phyloP scores from a whole-genome alignment of 1,139 yeast species.

The Scheffersomyces illinoinensis region DNA sequence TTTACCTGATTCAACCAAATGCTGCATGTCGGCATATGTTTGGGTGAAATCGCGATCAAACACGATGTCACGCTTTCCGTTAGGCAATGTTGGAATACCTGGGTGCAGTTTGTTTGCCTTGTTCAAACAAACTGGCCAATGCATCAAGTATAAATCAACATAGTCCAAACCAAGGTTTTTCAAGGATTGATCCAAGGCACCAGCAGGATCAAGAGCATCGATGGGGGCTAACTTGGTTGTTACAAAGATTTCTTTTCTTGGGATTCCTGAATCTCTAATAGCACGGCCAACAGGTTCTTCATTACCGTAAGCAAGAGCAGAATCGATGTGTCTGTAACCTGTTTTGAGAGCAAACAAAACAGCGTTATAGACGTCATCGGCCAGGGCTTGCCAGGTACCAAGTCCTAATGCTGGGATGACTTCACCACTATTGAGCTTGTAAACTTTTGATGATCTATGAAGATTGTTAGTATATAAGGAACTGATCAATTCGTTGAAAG shows the following conservation, averaged over 20 bases:
- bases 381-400: constrained; percentile 79
- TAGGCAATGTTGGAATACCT: constrained; percentile 43
- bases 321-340: constrained; percentile 80
- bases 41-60: constrained; percentile 16
- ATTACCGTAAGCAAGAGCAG: constrained; percentile 69
- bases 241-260: constrained; percentile 69
- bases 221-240: constrained; percentile 82
- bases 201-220: constrained; percentile 60
- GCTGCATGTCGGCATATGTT: constrained; percentile 16
- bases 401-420: constrained; percentile 70
- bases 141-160: constrained; percentile 80
- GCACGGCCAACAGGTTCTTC: constrained; percentile 69
- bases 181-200: constrained; percentile 63
- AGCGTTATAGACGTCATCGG: constrained; percentile 60
- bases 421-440: constrained; percentile 61
- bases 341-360: constrained; percentile 62
- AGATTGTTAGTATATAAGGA: not conserved
- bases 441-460: constrained; percentile 14
- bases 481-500: not conserved
- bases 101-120: constrained; percentile 15
- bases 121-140: constrained; percentile 67
- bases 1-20: constrained; percentile 11
- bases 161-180: constrained; percentile 72
- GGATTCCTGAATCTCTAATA: constrained; percentile 64
- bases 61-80: constrained; percentile 8